Percentiles rank a stretch among this genome's conserved stretches.
phyloP scores from a whole-genome alignment of 2,329 filamentous ascomycete species.

The Curvularia spicifera region DNA sequence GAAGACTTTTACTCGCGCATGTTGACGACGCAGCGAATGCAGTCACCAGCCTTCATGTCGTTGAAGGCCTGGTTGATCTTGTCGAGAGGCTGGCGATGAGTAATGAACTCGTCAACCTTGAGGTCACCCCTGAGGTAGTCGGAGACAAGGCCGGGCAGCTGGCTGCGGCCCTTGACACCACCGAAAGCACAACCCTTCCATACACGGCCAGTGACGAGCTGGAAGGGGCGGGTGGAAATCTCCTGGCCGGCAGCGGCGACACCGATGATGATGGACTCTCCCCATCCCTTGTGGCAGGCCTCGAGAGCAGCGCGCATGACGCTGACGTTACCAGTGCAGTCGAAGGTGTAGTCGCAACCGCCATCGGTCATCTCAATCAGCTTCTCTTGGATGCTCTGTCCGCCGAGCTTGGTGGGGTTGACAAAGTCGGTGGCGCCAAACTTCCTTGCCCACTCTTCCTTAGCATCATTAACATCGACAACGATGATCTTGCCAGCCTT shows the following conservation, averaged over 20 bases:
- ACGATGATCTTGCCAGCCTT: slow-evolving; percentile 79
- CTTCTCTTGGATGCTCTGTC: slow-evolving; percentile 85
- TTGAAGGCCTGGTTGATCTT: slow-evolving; percentile 91
- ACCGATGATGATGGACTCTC: slow-evolving; percentile 96
- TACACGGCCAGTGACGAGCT: slow-evolving; percentile 94
- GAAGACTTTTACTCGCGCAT: slow-evolving; percentile 53
- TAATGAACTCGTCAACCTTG: slow-evolving; percentile 99
- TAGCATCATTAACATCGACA: slow-evolving; percentile 82
- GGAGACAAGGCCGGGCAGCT: slow-evolving; percentile 83
- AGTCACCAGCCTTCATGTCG: slow-evolving; percentile 95
- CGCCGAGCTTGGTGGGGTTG: slow-evolving; percentile 74
- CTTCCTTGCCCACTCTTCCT: slow-evolving; percentile 91
- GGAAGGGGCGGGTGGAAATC: slow-evolving; percentile 94
- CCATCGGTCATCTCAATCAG: slow-evolving; percentile 98
- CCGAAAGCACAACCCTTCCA: slow-evolving; percentile 99
- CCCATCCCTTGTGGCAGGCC: slow-evolving; percentile 99
- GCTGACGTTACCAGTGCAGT: slow-evolving; percentile 95
- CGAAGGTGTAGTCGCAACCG: slow-evolving; percentile 98
- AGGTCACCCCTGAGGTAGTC: slow-evolving; percentile 90
- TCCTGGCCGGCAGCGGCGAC: slow-evolving; percentile 96
- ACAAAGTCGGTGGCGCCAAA: slow-evolving; percentile 98
- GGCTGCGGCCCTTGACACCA: slow-evolving; percentile 95
- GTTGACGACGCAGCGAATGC: slow-evolving; percentile 91
- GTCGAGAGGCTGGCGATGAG: slow-evolving; percentile 81
- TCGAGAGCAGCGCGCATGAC: slow-evolving; percentile 97